Base-by-base conservation (phyloP, 2,329 filamentous ascomycete genomes). In the Massarina eburnea region DNA sequence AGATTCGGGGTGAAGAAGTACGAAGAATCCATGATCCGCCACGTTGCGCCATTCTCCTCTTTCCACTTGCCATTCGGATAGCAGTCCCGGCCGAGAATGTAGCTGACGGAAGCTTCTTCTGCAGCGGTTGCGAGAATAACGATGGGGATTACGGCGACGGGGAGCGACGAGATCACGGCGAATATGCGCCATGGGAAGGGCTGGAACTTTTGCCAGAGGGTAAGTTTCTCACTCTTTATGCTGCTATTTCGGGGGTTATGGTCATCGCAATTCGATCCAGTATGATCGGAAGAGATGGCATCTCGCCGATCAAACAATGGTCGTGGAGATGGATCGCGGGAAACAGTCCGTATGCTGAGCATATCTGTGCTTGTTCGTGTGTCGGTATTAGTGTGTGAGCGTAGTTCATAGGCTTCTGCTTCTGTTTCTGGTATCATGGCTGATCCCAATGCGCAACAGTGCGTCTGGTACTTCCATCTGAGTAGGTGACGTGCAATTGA, bases 1-100 rank as follows among this genome's bases (percentile, higher is more conserved):
- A 66, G 46, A 20, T 67, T 66, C 2, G 62, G 64, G 20, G 61
- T 66, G 46, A 67, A 66, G 42, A 67, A 65, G 43, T 67, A 67
- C 0, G 52, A 57, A 4, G 59, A 64, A 39, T 67, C 64, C 63
- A 68, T 68, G 20, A 68, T 68, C 21, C 58, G 49, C 63, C 62
- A 68, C 18, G 61, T 67, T 18, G 63, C 64, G 26, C 53, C 59
- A 0, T 44, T 18, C 0, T 48, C 45, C 47, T 62, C 59, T 45
- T 59, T 61, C 61, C 61, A 68, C 10, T 59, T 42, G 10, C 64
- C 62, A 39, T 67, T 68, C 2, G 62, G 63, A 41, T 68, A 68
- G 51, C 63, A 67, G 17, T 56, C 42, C 34, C 58, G 59, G 8
- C 54, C 55, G 15, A 37, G 42, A 39, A 66, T 60, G 43, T 65